Evolutionary conservation across 1,139 yeast genomes (phyloP).

Genomic region (Suhomyces chickasaworum): DNA sequence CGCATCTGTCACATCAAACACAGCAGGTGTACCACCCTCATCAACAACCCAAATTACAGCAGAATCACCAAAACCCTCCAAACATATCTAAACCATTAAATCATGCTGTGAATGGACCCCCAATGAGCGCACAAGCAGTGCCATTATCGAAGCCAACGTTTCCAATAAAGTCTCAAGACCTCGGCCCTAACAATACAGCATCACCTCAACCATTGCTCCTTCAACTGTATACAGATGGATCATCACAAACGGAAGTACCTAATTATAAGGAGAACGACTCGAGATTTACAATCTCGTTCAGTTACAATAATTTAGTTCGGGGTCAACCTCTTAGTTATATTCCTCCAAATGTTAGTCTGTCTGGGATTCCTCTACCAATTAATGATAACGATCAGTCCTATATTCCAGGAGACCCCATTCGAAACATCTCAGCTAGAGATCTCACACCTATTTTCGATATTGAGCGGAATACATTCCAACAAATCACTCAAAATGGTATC

Average conservation of each 20-base stretch:
- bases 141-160: background rate
- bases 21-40: background rate
- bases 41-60: background rate
- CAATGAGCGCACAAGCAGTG: background rate
- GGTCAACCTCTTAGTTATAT: conserved; percentile 7
- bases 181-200: background rate
- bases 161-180: background rate
- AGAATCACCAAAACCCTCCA: background rate
- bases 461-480: conserved; percentile 6
- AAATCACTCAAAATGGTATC: conserved; percentile 1
- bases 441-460: conserved; percentile 8
- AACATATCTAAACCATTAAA: background rate
- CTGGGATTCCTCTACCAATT: background rate
- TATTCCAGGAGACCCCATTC: conserved; percentile 5
- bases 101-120: background rate
- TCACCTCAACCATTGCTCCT: background rate
- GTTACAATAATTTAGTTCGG: conserved; percentile 1
- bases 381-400: background rate
- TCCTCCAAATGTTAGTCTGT: background rate
- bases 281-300: conserved; percentile 3
- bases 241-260: background rate
- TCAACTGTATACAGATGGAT: background rate
- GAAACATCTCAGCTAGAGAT: conserved; percentile 8
- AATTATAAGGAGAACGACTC: conserved; percentile 3
- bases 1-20: background rate